Conservation (phyloP, 2,329 filamentous ascomycete genomes). For the Ophiosphaerella narmari region DNA sequence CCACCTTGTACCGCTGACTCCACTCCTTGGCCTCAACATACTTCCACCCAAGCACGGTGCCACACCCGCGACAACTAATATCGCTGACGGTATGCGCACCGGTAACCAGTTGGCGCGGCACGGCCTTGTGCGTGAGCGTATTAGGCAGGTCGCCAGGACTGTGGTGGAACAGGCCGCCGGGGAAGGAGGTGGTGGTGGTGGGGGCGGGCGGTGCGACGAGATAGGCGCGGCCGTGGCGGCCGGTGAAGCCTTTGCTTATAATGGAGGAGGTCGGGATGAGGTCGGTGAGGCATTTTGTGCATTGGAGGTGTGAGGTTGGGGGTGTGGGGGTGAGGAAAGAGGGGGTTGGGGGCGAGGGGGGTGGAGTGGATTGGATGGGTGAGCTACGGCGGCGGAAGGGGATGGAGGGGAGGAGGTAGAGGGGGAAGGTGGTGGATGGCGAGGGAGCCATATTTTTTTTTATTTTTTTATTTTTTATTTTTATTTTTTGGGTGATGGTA, state of each 20-base stretch:
- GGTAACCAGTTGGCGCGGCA: conserved; percentile 64
- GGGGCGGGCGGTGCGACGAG: conserved; percentile 58
- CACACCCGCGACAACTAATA: conserved; percentile 62
- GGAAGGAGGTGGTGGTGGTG: conserved; percentile 30
- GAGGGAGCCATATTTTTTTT: conserved; percentile 18
- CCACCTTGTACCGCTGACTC: conserved; percentile 66
- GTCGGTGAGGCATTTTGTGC: conserved; percentile 63
- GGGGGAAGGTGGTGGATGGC: conserved; percentile 48
- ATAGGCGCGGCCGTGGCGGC: conserved; percentile 67
- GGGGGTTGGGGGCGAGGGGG: conserved; percentile 24
- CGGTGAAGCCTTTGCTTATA: conserved; percentile 68
- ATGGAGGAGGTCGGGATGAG: conserved; percentile 64
- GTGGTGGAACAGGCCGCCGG: conserved; percentile 4
- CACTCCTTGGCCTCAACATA: conserved; percentile 67
- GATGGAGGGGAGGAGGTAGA: conserved; percentile 45
- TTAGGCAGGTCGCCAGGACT: conserved; percentile 57
- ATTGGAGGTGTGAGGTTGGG: conserved; percentile 61
- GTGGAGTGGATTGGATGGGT: conserved; percentile 28
- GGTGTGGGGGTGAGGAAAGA: conserved; percentile 29
- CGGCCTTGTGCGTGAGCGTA: conserved; percentile 60
- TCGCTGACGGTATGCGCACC: conserved; percentile 67
- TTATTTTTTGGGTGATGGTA: neutral
- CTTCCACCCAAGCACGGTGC: conserved; percentile 65
- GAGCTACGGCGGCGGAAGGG: conserved; percentile 49
- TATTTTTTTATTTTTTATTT: too few relatives aligned